Evolutionary conservation across 805 yeast genomes (phyloP), one percentile per base, ranked within the genome.

Genomic region (Myxozyma kluyveri): DNA sequence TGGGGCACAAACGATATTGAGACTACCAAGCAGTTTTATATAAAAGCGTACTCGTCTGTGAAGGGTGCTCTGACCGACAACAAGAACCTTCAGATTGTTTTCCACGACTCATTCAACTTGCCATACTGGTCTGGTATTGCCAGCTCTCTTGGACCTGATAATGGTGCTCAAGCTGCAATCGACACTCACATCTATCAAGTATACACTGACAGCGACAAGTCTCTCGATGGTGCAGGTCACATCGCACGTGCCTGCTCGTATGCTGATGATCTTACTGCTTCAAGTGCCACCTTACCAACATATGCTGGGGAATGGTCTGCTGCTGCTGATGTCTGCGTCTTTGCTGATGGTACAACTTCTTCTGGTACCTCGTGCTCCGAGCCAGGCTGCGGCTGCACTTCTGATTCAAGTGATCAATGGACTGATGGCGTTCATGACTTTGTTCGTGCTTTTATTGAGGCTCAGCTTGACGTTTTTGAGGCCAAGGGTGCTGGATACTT

Each of bases 151-250:
- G 14, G 65, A 81, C 44, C 19, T 18, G 19, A n/a, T 18, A 19
- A 9, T 29, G 23, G 27, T 7, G 83, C 81, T 82, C 84, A 63
- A 84, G 87, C 50, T 79, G 86, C 14, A 18, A 69, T 89, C 45
- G 96, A 90, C 67, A 96, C 89, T 68, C 96, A 89, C 69, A 88
- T 84, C 67, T 89, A 89, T 73, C 95, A 88, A 72, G 90, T 87
- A 21, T 89, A 88, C 69, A 74, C 82, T 29, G 71, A 75, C 29
- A 79, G 73, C 35, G 84, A 45, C 36, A 23, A 21, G 1, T 19
- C 39, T 18, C 42, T 50, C 27, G 57, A 56, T 41, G 56, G 44
- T 24, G 45, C 29, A 18, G 56, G 49, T 19, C 59, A 54, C 23
- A 22, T 57, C 24, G 32, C 22, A 12, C 23, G 24, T 19, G 48